These are phyloP conservation scores for Pisolithus orientalis DNA, from an alignment of 768 basidiomycete genomes.

Conservation along the genomic window DNA sequence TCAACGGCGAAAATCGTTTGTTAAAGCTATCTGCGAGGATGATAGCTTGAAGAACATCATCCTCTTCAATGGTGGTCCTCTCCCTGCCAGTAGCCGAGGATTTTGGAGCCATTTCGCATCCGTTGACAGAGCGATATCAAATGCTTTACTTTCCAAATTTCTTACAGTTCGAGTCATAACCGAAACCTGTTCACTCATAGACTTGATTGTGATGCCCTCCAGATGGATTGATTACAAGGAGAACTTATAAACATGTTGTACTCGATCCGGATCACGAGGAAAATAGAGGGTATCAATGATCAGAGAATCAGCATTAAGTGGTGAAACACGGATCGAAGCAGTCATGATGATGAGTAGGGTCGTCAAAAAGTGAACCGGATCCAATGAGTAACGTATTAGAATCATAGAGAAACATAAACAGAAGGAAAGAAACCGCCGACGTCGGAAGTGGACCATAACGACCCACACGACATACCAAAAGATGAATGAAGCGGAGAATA, in stretches of 20 bases:
- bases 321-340: conserved; percentile 53
- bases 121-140: conserved; percentile 5
- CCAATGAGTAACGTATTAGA: conserved; percentile 46
- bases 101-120: conserved; percentile 59
- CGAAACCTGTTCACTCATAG: background rate
- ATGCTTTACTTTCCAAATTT: background rate
- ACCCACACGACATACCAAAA: conserved; percentile 34
- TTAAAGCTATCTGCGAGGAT: conserved; percentile 97
- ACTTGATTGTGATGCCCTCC: conserved; percentile 7
- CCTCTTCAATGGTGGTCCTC: conserved; percentile 61
- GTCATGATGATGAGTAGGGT: conserved; percentile 52
- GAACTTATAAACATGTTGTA: conserved; percentile 26
- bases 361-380: conserved; percentile 57
- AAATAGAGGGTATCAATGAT: conserved; percentile 45
- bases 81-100: conserved; percentile 47
- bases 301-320: conserved; percentile 66
- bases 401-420: conserved; percentile 29
- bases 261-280: conserved; percentile 25
- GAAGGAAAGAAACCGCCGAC: conserved; percentile 30
- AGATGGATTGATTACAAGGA: conserved; percentile 24
- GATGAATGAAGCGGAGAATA: conserved; percentile 17
- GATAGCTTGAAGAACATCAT: conserved; percentile 89
- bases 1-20: conserved; percentile 87
- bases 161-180: background rate
- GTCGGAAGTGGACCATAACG: conserved; percentile 31